Evolutionary conservation across 2,329 filamentous ascomycete species (phyloP).

Genomic region (Cylindrodendrum hubeiense): DNA sequence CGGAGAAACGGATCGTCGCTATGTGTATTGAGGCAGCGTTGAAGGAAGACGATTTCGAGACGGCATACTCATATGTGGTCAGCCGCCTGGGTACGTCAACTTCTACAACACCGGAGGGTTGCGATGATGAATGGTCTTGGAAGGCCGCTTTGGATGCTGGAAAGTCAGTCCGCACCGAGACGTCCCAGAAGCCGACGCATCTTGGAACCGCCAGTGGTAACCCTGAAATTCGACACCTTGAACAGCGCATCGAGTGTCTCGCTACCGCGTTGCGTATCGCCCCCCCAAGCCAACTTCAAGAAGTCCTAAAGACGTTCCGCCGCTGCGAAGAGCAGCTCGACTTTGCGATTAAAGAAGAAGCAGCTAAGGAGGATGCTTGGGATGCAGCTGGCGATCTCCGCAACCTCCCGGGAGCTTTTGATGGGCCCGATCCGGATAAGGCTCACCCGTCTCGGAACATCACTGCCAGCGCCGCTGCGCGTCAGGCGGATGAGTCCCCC

Average conservation of each 20-base stretch:
- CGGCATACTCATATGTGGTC: constrained; percentile 85
- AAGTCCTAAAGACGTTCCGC: constrained; percentile 81
- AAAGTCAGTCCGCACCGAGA: constrained; percentile 72
- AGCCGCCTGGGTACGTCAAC: constrained; percentile 68
- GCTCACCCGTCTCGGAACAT: constrained; percentile 48
- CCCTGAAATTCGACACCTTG: constrained; percentile 76
- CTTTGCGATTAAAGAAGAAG: constrained; percentile 73
- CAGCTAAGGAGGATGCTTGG: constrained; percentile 77
- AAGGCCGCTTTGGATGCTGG: constrained; percentile 83
- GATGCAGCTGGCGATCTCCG: constrained; percentile 73
- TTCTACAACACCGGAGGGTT: constrained; percentile 21
- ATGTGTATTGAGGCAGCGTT: constrained; percentile 86
- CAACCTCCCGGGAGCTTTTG: constrained; percentile 69
- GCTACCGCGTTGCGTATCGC: constrained; percentile 81
- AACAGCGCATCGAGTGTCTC: constrained; percentile 85
- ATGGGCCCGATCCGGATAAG: constrained; percentile 43
- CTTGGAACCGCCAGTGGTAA: constrained; percentile 71
- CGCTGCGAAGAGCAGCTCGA: constrained; percentile 84
- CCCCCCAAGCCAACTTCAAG: constrained; percentile 76
- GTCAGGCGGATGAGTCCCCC: constrained; percentile 66
- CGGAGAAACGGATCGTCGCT: constrained; percentile 77
- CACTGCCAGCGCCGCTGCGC: constrained; percentile 49
- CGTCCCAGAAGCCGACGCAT: constrained; percentile 68
- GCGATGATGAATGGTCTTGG: constrained; percentile 79
- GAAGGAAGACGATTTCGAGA: constrained; percentile 84